phyloP scores from a whole-genome alignment of 305 asterid genomes.

The Solanum hybrid region DNA sequence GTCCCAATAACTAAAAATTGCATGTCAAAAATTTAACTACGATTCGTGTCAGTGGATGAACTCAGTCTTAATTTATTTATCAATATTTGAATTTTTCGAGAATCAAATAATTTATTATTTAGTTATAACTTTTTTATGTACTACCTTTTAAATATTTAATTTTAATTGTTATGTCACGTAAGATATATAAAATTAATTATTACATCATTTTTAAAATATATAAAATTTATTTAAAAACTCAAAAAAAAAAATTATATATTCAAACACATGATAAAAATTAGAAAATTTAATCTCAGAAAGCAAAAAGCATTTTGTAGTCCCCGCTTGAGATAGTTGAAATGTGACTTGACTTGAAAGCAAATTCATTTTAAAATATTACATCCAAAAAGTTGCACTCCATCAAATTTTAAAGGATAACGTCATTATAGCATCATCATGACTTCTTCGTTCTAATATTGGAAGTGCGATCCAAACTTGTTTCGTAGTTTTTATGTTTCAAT shows the following conservation, averaged over 20 bases:
- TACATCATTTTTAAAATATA: neutral
- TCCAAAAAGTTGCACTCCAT: neutral
- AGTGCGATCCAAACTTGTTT: constrained; percentile 27
- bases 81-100: neutral
- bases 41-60: neutral
- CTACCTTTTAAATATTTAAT: neutral
- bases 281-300: neutral
- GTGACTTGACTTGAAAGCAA: constrained; percentile 25
- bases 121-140: neutral
- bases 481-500: neutral
- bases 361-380: neutral
- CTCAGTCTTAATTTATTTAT: neutral
- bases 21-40: neutral
- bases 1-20: neutral
- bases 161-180: neutral
- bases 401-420: constrained; percentile 18
- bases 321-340: neutral
- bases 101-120: neutral
- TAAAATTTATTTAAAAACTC: neutral
- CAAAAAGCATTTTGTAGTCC: neutral
- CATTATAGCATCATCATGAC: constrained; percentile 58
- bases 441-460: constrained; percentile 5
- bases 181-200: neutral
- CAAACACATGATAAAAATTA: neutral
- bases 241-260: neutral